phyloP scores from a whole-genome alignment of 306 rosid genomes.

The Prinsepia uniflora region DNA sequence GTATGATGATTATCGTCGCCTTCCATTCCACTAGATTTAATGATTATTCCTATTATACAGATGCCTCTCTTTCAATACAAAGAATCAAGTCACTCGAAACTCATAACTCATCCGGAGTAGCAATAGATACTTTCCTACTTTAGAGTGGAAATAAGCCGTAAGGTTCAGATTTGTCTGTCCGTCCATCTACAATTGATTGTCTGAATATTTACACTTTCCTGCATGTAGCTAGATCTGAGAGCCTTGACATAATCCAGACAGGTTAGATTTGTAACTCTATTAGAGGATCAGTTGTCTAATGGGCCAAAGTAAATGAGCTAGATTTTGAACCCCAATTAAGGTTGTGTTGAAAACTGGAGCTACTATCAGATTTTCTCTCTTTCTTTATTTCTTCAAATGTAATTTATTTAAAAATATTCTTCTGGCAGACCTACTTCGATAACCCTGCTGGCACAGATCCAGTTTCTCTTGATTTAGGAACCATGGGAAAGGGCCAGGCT shows the following conservation, averaged over 20 bases:
- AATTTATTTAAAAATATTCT: constrained; percentile 9
- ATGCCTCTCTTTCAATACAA: too few species aligned
- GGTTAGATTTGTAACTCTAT: not conserved
- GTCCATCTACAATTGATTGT: not conserved
- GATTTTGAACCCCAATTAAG: not conserved
- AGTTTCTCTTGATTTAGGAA: constrained; percentile 74
- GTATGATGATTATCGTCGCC: not conserved
- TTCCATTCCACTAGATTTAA: not conserved
- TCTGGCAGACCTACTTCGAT: constrained; percentile 68
- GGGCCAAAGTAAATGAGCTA: not conserved
- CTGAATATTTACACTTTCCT: not conserved
- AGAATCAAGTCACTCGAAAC: too few species aligned
- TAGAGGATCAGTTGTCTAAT: not conserved
- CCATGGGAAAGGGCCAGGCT: constrained; percentile 99
- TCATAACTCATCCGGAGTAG: too few species aligned
- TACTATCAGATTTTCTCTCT: not conserved
- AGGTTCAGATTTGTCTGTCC: not conserved
- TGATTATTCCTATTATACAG: too few species aligned
- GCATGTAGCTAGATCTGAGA: not conserved
- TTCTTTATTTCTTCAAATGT: not conserved
- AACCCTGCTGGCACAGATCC: constrained; percentile 77
- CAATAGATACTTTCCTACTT: too few species aligned
- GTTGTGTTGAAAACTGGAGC: not conserved
- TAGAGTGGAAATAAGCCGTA: not conserved
- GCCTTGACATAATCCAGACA: not conserved